A percentile compares a stretch with the other conserved stretches of the same genome.
phyloP scores from a whole-genome alignment of 495 filamentous ascomycete species.

The Podospora sp. region DNA sequence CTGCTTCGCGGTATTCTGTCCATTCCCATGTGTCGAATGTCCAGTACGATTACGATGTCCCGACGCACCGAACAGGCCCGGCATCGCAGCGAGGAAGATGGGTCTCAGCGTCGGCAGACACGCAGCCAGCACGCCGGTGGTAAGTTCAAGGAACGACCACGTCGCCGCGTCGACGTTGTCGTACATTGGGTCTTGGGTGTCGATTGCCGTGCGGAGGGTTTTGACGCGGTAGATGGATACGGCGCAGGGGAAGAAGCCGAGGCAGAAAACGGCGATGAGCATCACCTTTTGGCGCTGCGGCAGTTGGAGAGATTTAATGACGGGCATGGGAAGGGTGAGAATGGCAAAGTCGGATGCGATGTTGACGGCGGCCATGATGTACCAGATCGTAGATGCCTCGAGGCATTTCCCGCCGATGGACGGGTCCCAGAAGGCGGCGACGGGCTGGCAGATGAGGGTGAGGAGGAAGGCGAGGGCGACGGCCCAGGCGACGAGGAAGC shows the following conservation, averaged over 20 bases:
- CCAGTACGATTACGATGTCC: background rate
- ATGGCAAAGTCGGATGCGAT: slow-evolving; percentile 33
- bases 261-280: slow-evolving; percentile 46
- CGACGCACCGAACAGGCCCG: slow-evolving; percentile 23
- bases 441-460: slow-evolving; percentile 38
- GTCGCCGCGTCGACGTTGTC: slow-evolving; percentile 57
- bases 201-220: slow-evolving; percentile 44
- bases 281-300: slow-evolving; percentile 51
- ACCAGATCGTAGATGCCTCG: slow-evolving; percentile 38
- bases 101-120: slow-evolving; percentile 54
- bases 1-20: background rate
- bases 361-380: slow-evolving; percentile 45
- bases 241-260: slow-evolving; percentile 47
- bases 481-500: slow-evolving; percentile 38
- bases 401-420: slow-evolving; percentile 34
- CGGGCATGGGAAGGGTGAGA: slow-evolving; percentile 33
- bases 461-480: slow-evolving; percentile 34
- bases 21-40: background rate
- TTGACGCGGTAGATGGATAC: slow-evolving; percentile 41
- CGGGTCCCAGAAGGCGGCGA: slow-evolving; percentile 42
- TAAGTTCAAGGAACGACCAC: slow-evolving; percentile 59
- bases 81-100: slow-evolving; percentile 33
- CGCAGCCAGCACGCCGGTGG: slow-evolving; percentile 56
- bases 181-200: slow-evolving; percentile 39
- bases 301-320: slow-evolving; percentile 37